Evolutionary conservation across 208 protist genomes (phyloP), one percentile per base, ranked within the genome.

Genomic region (Acanthamoeba royreba): DNA sequence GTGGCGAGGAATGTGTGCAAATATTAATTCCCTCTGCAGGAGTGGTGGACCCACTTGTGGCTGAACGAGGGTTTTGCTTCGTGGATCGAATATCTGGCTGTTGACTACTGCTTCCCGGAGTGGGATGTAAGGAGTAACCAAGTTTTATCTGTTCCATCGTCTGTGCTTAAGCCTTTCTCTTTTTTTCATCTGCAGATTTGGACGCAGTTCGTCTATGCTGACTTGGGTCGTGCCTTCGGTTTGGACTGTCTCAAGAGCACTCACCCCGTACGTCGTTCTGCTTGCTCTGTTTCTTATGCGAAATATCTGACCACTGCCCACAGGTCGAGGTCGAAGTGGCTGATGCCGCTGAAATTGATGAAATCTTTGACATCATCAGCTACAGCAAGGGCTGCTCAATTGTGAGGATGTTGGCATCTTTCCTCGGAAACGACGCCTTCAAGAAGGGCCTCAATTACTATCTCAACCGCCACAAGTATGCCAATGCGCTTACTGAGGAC

Each of bases 31-130:
- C 17, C 28, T 43, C 19, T 52, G 40, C 40, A 90, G 83, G 94
- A 97, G 83, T 99, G 98, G 98, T 99, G 98, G 99, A 98, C 98
- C 61, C 97, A 99, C 92, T 95, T 99, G 66, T 99, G 98, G 98
- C 97, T 99, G 13, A 99, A 99, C 92, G 99, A 99, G 95, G 95
- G 94, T 38, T 96, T 96, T 72, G 95, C 95, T 38, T 86, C 93
- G 42, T 95, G 91, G 55, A 66, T 95, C 25, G 94, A 87, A 55
- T 92, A 94, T 53, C 66, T 92, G 28, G 42, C 38, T 31, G 94
- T 95, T 35, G 94, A 95, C n/a, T 43, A 94, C 38, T 91, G 61
- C 72, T 93, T 93, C 89, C 89, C 89, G 35, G 89, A 93, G 61
- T 93, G 89, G 89, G 66, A 93, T 40, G 85, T 91, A 91, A n/a